Conservation (phyloP, 805 yeast genomes). For the Pichia paraexigua region DNA sequence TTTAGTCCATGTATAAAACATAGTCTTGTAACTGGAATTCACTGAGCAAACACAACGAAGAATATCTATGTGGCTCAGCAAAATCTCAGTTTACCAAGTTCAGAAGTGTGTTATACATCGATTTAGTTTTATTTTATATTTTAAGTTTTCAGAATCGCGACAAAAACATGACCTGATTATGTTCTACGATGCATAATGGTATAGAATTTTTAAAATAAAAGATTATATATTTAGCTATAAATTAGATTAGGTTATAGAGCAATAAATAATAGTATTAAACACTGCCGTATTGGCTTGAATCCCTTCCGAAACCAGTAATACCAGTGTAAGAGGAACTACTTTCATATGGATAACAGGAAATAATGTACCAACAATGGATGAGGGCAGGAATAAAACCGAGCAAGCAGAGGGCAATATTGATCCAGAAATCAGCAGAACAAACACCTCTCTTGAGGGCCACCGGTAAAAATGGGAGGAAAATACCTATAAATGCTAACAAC, state of each 20-base stretch:
- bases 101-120: no score
- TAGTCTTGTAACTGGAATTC: background rate
- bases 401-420: constrained; percentile 59
- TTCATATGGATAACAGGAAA: constrained; percentile 58
- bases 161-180: no score
- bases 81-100: no score
- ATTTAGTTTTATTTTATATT: no score
- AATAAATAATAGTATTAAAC: constrained; percentile 11
- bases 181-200: no score
- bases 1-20: background rate
- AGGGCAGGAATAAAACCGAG: constrained; percentile 75
- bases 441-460: constrained; percentile 62
- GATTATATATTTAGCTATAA: no score
- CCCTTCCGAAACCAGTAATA: constrained; percentile 31
- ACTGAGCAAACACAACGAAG: no score
- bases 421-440: constrained; percentile 49
- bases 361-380: constrained; percentile 70
- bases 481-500: constrained; percentile 60
- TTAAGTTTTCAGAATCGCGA: no score
- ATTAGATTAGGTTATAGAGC: background rate
- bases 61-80: no score
- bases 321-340: constrained; percentile 22
- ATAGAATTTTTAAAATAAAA: no score
- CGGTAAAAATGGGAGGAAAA: constrained; percentile 66
- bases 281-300: constrained; percentile 27